Evolutionary conservation across 768 basidiomycete genomes (phyloP).

Genomic region (Tulasnella sp.): DNA sequence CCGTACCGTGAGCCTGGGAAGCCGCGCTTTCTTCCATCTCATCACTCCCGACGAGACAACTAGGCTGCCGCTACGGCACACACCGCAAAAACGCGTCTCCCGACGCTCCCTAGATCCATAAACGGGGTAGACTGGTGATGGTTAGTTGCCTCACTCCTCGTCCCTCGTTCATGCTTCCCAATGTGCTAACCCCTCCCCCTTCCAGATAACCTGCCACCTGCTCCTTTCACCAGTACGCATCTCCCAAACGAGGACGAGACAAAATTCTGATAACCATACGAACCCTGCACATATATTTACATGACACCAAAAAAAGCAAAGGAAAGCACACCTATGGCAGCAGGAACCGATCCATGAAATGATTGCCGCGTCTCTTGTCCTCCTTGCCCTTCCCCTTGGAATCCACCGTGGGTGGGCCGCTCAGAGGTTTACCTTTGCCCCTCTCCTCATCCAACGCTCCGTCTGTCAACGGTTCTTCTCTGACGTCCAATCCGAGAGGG

Average conservation of each 20-base stretch:
- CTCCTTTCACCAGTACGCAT: too few relatives aligned
- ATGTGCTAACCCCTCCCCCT: too few relatives aligned
- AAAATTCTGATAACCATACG: too few relatives aligned
- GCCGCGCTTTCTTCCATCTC: background rate
- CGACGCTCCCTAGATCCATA: background rate
- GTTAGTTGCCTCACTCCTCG: too few relatives aligned
- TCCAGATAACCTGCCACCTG: too few relatives aligned
- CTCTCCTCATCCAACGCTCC: background rate
- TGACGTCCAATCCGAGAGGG: slow-evolving; percentile 37
- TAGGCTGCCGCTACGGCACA: background rate
- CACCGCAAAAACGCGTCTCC: background rate
- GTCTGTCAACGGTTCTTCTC: background rate
- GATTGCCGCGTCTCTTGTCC: slow-evolving; percentile 1
- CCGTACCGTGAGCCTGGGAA: background rate
- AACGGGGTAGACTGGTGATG: too few relatives aligned
- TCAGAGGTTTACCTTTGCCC: background rate
- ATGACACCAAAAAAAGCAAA: background rate
- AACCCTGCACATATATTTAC: background rate
- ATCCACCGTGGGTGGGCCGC: background rate
- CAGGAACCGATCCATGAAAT: slow-evolving; percentile 23
- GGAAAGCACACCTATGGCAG: background rate
- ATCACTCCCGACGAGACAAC: background rate
- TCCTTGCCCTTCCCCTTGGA: slow-evolving; percentile 21
- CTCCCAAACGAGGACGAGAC: too few relatives aligned
- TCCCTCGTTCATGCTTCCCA: too few relatives aligned